A percentile compares a stretch with the other conserved stretches of the same genome.
These are phyloP conservation scores for Bryoglossum gracile DNA, from an alignment of 495 filamentous ascomycete genomes.

Conservation along the genomic window DNA sequence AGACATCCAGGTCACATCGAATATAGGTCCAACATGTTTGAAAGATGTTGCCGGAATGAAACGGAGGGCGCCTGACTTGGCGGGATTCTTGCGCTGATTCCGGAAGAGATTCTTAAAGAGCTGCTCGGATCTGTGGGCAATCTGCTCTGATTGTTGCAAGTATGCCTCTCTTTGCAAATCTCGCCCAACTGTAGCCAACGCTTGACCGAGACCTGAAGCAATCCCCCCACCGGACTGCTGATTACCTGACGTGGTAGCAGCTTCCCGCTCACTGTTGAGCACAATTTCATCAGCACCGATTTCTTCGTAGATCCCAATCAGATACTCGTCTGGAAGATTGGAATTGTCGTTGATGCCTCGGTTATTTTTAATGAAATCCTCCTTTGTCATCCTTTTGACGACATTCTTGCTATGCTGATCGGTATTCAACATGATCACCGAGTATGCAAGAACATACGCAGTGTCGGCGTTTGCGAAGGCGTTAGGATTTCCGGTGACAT, in stretches of 20 bases:
- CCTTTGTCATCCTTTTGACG: slow-evolving; percentile 81
- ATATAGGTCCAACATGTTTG: slow-evolving; percentile 96
- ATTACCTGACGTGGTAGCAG: slow-evolving; percentile 66
- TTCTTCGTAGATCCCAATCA: slow-evolving; percentile 83
- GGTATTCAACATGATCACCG: slow-evolving; percentile 94
- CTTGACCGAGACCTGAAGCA: slow-evolving; percentile 81
- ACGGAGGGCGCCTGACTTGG: slow-evolving; percentile 58
- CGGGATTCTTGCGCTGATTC: slow-evolving; percentile 69
- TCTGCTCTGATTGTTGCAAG: slow-evolving; percentile 89
- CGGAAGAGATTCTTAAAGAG: slow-evolving; percentile 85
- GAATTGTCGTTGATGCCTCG: slow-evolving; percentile 96
- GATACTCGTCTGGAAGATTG: slow-evolving; percentile 88
- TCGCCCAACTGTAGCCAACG: slow-evolving; percentile 80
- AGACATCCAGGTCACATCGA: slow-evolving; percentile 98
- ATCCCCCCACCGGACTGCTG: slow-evolving; percentile 61
- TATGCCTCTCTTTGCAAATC: slow-evolving; percentile 92
- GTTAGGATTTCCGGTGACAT: slow-evolving; percentile 89
- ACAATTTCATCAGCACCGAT: slow-evolving; percentile 91
- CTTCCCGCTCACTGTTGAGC: slow-evolving; percentile 81
- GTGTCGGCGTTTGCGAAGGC: slow-evolving; percentile 98
- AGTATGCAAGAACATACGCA: slow-evolving; percentile 92
- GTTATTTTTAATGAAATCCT: slow-evolving; percentile 99
- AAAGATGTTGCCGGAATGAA: slow-evolving; percentile 91
- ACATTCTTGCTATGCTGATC: slow-evolving; percentile 89
- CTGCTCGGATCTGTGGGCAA: slow-evolving; percentile 58